Evolutionary conservation across 2,329 filamentous ascomycete species (phyloP).

Genomic region (Trichoderma lentiforme): DNA sequence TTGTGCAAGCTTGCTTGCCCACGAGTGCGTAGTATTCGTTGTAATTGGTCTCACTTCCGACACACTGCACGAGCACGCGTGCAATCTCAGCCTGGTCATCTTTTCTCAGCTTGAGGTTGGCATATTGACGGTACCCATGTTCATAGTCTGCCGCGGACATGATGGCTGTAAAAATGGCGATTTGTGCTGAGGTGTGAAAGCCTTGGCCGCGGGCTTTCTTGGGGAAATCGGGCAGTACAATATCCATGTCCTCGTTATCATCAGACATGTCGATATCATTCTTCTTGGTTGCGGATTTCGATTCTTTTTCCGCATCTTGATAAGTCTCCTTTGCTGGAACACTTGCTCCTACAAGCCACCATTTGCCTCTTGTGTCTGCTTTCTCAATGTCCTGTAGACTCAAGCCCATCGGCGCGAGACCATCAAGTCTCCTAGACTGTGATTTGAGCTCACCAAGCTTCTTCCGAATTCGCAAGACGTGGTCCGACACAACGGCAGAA

Average conservation of each 20-base stretch:
- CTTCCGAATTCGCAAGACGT: conserved; percentile 86
- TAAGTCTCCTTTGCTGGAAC: conserved; percentile 52
- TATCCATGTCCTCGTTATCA: conserved; percentile 44
- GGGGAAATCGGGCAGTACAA: conserved; percentile 61
- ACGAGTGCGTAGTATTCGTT: conserved; percentile 94
- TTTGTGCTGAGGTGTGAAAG: conserved; percentile 81
- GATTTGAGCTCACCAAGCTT: conserved; percentile 72
- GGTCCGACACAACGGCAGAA: conserved; percentile 71
- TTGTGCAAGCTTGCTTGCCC: conserved; percentile 71
- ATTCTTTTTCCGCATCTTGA: conserved; percentile 19
- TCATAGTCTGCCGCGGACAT: conserved; percentile 81
- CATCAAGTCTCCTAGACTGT: conserved; percentile 57
- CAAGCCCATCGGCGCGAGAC: conserved; percentile 77
- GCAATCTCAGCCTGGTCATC: conserved; percentile 84
- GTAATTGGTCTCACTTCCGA: conserved; percentile 76
- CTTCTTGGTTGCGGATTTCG: conserved; percentile 22
- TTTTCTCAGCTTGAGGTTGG: conserved; percentile 81
- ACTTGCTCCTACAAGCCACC: conserved; percentile 98
- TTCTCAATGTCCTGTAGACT: conserved; percentile 78
- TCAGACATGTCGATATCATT: conserved; percentile 31
- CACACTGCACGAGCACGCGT: conserved; percentile 82
- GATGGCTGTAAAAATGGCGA: conserved; percentile 89
- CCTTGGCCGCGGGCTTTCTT: conserved; percentile 76
- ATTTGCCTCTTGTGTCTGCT: conserved; percentile 85
- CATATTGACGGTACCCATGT: conserved; percentile 75